Base-by-base conservation (phyloP, 2,329 filamentous ascomycete species). In the Ilyonectria mors-panacis region DNA sequence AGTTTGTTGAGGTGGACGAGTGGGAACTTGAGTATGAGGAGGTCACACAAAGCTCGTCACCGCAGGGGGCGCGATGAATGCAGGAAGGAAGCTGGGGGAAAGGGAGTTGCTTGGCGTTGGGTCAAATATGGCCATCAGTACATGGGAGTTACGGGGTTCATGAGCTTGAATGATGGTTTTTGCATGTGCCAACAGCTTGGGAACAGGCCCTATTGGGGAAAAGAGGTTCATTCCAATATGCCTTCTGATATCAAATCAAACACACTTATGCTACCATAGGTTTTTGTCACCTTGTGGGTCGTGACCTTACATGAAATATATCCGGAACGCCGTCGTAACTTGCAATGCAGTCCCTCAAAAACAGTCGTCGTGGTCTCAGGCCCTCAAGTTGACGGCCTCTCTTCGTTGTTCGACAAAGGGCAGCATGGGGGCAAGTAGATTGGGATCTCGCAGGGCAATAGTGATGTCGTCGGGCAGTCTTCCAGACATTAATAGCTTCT, bases 381-480 rank as follows among this genome's bases (percentile, higher is more conserved):
- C 47, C 15, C 44, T 51, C 53, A 78, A 65, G 48, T 70, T 76
- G 9, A 81, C 67, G 26, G 75, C 74, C 51, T 97, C 94, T 66
- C 91, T 81, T 30, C 79, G 87, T 62, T 90, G 89, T 63, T 93
- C 90, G n/a, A 94, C 88, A 6, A 93, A 82, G 3, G 90, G 91
- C 53, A 97, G 80, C 47, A 94, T 77, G 30, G 91, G 88, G 15
- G 89, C 89, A 47, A 97, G 83, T 61, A 90, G 85, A 76, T 97
- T 96, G 2, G 94, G 88, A 80, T 98, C 94, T 73, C 94, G 87
- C 82, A 97, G 85, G 26, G 92, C 88, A 45, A 93, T 88, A 1
- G 93, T 92, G 23, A 94, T 87, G 76, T 95, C 94, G 75, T 95
- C 92, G 4, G 92, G 89, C 51, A 85, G 74, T 39, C 83, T 78